A percentile compares a stretch with the other conserved stretches of the same genome.
phyloP scores from a whole-genome alignment of 2,329 filamentous ascomycete species.

The Ceratocystis colombiana region DNA sequence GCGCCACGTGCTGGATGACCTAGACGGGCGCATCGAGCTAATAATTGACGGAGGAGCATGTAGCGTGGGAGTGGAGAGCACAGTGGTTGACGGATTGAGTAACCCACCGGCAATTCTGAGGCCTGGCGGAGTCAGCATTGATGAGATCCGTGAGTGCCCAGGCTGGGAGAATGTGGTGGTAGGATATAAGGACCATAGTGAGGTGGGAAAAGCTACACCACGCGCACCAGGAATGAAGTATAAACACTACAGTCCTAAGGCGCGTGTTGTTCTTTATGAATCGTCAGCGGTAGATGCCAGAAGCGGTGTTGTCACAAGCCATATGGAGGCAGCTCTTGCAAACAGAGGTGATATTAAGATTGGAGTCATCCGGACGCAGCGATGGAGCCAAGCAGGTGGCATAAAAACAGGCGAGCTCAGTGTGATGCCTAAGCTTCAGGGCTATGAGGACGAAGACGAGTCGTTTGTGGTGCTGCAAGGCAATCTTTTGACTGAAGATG shows the following conservation, averaged over 20 bases:
- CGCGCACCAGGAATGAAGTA: conserved; percentile 98
- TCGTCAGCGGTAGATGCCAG: conserved; percentile 34
- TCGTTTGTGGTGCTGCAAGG: conserved; percentile 37
- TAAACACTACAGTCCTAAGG: conserved; percentile 89
- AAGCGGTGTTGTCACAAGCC: conserved; percentile 34
- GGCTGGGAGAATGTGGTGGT: conserved; percentile 74
- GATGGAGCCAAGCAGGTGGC: conserved; percentile 42
- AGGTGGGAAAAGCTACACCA: conserved; percentile 54
- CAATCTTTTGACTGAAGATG: conserved; percentile 33
- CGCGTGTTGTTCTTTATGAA: conserved; percentile 75
- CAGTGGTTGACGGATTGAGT: conserved; percentile 84
- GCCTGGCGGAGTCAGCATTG: conserved; percentile 78
- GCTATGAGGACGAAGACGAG: conserved; percentile 28
- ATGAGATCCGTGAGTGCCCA: conserved; percentile 59
- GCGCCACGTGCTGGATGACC: conserved; percentile 76
- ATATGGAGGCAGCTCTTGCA: conserved; percentile 31
- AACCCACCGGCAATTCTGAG: conserved; percentile 70
- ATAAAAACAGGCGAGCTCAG: conserved; percentile 32
- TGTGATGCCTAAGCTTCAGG: conserved; percentile 29
- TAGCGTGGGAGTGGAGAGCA: conserved; percentile 86
- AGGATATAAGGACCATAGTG: conserved; percentile 67
- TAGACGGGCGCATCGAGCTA: conserved; percentile 69
- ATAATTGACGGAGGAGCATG: conserved; percentile 86
- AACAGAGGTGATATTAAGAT: conserved; percentile 31
- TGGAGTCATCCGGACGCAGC: conserved; percentile 47